Evolutionary conservation across 805 yeast genomes (phyloP), one percentile per base, ranked within the genome.

Genomic region (Metschnikowia cubensis): DNA sequence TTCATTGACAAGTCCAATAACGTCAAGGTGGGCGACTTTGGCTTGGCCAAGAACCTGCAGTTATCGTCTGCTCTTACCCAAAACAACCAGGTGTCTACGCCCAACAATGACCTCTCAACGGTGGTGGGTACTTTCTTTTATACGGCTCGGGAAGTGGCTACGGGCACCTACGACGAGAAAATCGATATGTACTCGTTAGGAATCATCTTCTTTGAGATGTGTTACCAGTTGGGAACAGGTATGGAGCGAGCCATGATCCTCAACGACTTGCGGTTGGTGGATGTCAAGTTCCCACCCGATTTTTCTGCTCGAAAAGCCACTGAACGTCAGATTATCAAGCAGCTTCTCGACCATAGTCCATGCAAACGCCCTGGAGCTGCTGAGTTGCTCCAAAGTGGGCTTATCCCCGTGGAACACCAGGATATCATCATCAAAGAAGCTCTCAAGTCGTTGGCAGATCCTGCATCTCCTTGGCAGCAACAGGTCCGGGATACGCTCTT

Each of bases 171-270:
- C 64, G 85, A 92, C 63, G 96, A 88, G 55, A 94, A 94, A 58
- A 96, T 94, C 35, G 99, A 94, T 65, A 85, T 94, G 87, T 94
- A 90, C 64, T 90, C 99, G 0, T 69, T 94, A 37, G 99, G 99
- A 3, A 82, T 94, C 34, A 94, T 94, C 1, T 89, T 94, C 62
- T 94, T 94, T 65, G 99, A 94, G 64, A 94, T 94, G 99, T 80
- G 89, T 29, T 89, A 84, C 63, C 76, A 84, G 1, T 75, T 92
- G 59, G 75, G 76, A n/a, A 94, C 99, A 0, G 91, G 89, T 1
- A 94, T 94, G 97, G 99, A 94, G 64, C 76, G 99, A 47, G 89
- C 86, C 10, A 75, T 77, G 42, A 87, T 83, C 6, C 68, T 94
- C n/a, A 79, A 82, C 52, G 73, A 78, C 21, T 66, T 92, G 48